Base-by-base conservation (phyloP, 2,329 filamentous ascomycete genomes). In the Aspergillus felis region DNA sequence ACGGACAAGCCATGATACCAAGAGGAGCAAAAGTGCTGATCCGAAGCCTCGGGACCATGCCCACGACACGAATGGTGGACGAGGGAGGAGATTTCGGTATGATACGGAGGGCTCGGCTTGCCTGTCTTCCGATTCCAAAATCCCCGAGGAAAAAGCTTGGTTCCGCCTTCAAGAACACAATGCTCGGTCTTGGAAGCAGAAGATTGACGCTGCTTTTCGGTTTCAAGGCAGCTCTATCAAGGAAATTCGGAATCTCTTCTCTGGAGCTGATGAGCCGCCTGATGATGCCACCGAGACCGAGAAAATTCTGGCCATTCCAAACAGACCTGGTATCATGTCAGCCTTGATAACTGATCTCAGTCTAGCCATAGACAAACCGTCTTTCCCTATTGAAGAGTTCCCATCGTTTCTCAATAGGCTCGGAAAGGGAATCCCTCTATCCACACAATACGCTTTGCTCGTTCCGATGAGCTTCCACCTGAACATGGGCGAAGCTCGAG, bases 391-490 rank as follows among this genome's bases (percentile, higher is more conserved):
- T 58, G 81, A 85, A 2, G 87, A 96, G 12, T 85, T 93, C 55
- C 90, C 93, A 0, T 84, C 89, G 17, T 99, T 96, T 70, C 79
- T 99, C 27, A 84, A 97, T 69, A 85, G 86, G 50, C 87, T 97
- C 57, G 94, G 94, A n/a, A 99, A 99, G 76, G 94, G 94, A 1
- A 95, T 99, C 86, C 94, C 94, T 1, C 82, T 86, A 61, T 88
- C 95, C 67, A 99, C 92, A 84, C 81, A 93, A 68, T 99, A 97
- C 71, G 87, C 91, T 9, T 80, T 99, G 22, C 82, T 99, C 20
- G 80, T 99, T 10, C 95, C 94, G 0, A 91, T 97, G 87, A 90
- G 89, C 72, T 82, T 99, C 2, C 87, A 91, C 62, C 83, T 99
- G 61, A 90, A 90, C 59, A 92, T 97, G 87, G 90, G 92, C 51